phyloP scores from a whole-genome alignment of 164 flowering plant genomes.

The Santalum album region DNA sequence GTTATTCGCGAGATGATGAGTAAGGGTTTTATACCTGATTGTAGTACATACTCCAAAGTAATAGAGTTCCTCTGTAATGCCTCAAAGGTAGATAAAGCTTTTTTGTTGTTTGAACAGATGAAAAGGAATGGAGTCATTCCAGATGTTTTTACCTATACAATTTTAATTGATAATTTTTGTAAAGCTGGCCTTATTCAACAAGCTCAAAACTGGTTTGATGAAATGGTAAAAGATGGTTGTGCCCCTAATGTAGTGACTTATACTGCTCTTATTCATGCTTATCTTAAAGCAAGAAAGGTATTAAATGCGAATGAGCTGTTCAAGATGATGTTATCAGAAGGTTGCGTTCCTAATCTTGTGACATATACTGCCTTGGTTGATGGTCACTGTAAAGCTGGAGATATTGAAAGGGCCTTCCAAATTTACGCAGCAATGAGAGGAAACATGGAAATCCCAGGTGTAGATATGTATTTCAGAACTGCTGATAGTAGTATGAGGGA shows the following conservation, averaged over 20 bases:
- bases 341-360: slow-evolving; percentile 63
- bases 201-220: slow-evolving; percentile 66
- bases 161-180: slow-evolving; percentile 73
- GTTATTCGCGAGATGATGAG: slow-evolving; percentile 75
- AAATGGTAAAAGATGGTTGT: slow-evolving; percentile 73
- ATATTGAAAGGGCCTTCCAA: slow-evolving; percentile 59
- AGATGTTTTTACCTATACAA: slow-evolving; percentile 78
- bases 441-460: slow-evolving; percentile 24
- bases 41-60: slow-evolving; percentile 71
- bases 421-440: slow-evolving; percentile 66
- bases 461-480: slow-evolving; percentile 51
- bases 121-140: slow-evolving; percentile 52
- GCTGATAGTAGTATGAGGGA: slow-evolving; percentile 21
- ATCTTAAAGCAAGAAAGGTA: slow-evolving; percentile 65
- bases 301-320: slow-evolving; percentile 58
- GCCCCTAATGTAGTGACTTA: slow-evolving; percentile 83
- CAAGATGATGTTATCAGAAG: slow-evolving; percentile 62
- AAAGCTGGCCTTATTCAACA: slow-evolving; percentile 82
- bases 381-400: slow-evolving; percentile 81
- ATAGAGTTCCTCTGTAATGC: slow-evolving; percentile 62
- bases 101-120: slow-evolving; percentile 75
- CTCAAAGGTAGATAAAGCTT: slow-evolving; percentile 63
- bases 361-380: slow-evolving; percentile 83
- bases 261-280: slow-evolving; percentile 85
- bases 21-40: slow-evolving; percentile 77